Percentiles rank a stretch among this genome's conserved stretches.
Conservation (phyloP, 345 rosid species). For the Nephelium lappaceum region DNA sequence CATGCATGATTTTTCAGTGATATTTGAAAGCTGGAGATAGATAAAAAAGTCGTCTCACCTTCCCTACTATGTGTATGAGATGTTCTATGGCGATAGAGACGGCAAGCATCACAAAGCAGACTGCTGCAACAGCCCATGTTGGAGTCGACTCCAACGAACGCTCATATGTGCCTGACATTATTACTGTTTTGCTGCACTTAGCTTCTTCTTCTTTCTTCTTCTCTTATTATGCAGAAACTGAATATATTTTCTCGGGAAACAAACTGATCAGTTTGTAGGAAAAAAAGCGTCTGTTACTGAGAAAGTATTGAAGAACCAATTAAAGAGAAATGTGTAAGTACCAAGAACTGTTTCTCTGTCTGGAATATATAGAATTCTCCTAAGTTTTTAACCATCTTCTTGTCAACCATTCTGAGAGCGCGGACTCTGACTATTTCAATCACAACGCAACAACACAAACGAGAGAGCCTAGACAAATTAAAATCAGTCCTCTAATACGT, state of each 20-base stretch:
- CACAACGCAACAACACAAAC: no score
- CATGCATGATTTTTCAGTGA: no score
- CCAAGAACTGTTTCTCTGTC: no score
- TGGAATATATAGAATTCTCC: no score
- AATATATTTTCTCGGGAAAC: neutral
- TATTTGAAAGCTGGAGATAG: neutral
- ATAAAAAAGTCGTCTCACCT: slow-evolving; percentile 33
- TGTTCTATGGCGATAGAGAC: slow-evolving; percentile 78
- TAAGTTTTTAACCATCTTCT: no score
- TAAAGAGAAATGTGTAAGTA: no score
- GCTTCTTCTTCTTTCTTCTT: neutral
- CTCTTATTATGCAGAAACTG: neutral
- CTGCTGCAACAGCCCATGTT: slow-evolving; percentile 94
- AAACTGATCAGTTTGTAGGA: neutral
- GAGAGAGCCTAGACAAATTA: neutral
- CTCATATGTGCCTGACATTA: slow-evolving; percentile 12
- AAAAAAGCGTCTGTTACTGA: no score
- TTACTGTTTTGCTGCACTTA: neutral
- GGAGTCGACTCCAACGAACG: slow-evolving; percentile 67
- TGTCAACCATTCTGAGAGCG: no score
- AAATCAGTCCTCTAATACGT: neutral
- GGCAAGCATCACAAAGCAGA: slow-evolving; percentile 65
- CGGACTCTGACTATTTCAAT: no score
- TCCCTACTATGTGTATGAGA: slow-evolving; percentile 56
- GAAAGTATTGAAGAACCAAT: no score